These are phyloP conservation scores for Datisca glomerata DNA, from an alignment of 306 rosid species.

Conservation along the genomic window DNA sequence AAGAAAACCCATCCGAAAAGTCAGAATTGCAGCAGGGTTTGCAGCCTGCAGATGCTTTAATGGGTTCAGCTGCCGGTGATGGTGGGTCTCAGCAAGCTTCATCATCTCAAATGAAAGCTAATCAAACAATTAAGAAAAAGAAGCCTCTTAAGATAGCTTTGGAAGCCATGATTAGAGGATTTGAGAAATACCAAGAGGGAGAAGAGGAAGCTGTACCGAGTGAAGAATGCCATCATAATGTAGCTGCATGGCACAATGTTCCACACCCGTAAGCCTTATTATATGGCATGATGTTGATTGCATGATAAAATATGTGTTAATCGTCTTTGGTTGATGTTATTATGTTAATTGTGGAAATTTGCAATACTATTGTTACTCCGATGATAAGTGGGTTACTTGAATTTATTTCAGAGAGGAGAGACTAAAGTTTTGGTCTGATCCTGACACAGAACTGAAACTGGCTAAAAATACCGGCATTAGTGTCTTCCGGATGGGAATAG, in stretches of 20 bases:
- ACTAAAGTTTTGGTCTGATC: slow-evolving; percentile 97
- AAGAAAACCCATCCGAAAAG: slow-evolving; percentile 28
- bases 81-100: slow-evolving; percentile 63
- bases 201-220: slow-evolving; percentile 20
- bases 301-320: neutral
- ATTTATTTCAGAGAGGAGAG: slow-evolving; percentile 74
- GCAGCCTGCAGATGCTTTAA: slow-evolving; percentile 42
- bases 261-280: slow-evolving; percentile 55
- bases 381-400: slow-evolving; percentile 17
- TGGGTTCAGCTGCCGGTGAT: slow-evolving; percentile 64
- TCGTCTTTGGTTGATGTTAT: neutral
- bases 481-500: slow-evolving; percentile 94
- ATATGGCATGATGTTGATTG: slow-evolving; percentile 3
- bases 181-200: slow-evolving; percentile 42
- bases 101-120: slow-evolving; percentile 3
- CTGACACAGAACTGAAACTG: slow-evolving; percentile 78
- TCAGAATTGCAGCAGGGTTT: slow-evolving; percentile 17
- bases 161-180: slow-evolving; percentile 94
- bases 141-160: slow-evolving; percentile 69
- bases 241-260: slow-evolving; percentile 96
- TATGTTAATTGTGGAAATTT: too few relatives aligned
- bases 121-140: slow-evolving; percentile 18
- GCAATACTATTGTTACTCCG: slow-evolving; percentile 1
- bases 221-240: slow-evolving; percentile 42
- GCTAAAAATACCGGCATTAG: slow-evolving; percentile 76